Evolutionary conservation across 1,284 basidiomycete genomes (phyloP), one percentile per base, ranked within the genome.

Genomic region (Moniliophthora roreri): DNA sequence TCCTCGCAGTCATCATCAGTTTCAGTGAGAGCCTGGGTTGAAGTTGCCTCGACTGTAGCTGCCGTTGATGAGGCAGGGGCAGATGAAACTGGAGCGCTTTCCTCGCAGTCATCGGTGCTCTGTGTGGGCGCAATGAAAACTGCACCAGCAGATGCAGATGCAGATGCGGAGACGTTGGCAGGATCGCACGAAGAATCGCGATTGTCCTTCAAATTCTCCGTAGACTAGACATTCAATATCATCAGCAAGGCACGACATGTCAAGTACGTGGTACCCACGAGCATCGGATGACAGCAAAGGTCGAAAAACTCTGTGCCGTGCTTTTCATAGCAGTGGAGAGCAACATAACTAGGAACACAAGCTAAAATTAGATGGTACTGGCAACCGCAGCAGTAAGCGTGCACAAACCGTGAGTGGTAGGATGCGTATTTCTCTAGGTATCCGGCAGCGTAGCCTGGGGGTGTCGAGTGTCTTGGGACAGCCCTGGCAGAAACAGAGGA

Each of bases 271-370:
- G 55, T 47, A 63, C 74, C 36, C 61, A 81, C 82, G 58, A 79
- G 66, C 54, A 78, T 66, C 53, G 78, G 77, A 56, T 75, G 76
- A 64, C 78, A 79, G 57, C 78, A 79, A 16, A 66, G 62, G 51
- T 82, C 73, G 66, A 87, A 90, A 76, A 90, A 92, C 20, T 69
- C 42, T n/a, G 80, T 81, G 66, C 77, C 72, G 70, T 91, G 87
- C 71, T 89, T 68, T 55, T 63, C 62, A 55, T 81, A 64, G 68
- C 85, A 88, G 50, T 70, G 72, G 58, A 90, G 66, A 34, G 77
- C 75, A 49, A 80, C 60, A 74, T 85, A 87, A n/a, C 44, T 46
- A 46, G 15, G 5, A 18, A 40, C 39, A 13, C 39, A 21, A 40
- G 10, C 39, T 18, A 28, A n/a, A 28, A 32, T 46, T 32, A 28